phyloP scores from a whole-genome alignment of 1,284 basidiomycete genomes.

The Athelia psychrophila region DNA sequence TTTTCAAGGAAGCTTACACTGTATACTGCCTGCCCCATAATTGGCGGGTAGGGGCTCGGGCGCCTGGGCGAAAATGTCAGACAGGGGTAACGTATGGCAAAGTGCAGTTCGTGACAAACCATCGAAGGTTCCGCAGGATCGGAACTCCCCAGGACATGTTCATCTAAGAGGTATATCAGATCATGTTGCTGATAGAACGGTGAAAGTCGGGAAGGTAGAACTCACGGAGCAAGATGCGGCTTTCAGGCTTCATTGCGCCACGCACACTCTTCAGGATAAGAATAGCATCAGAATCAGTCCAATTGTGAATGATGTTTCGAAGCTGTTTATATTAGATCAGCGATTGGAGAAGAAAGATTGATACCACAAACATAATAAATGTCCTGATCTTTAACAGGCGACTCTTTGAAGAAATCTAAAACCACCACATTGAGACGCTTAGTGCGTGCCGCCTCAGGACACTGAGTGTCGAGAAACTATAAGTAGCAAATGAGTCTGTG shows the following conservation, averaged over 20 bases:
- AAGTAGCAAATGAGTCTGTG: too few relatives aligned
- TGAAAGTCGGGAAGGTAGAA: too few relatives aligned
- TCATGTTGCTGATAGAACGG: too few relatives aligned
- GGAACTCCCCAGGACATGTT: too few relatives aligned
- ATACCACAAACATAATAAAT: background rate
- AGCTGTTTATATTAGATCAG: background rate
- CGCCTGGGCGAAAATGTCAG: constrained; percentile 19
- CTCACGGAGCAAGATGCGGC: background rate
- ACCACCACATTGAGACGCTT: background rate
- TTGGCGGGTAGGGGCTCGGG: constrained; percentile 34
- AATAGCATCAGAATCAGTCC: background rate
- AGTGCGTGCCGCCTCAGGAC: background rate
- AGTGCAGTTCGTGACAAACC: too few relatives aligned
- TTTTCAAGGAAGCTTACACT: constrained; percentile 5
- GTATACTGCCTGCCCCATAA: constrained; percentile 29
- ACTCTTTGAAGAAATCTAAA: background rate
- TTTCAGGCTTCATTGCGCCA: background rate
- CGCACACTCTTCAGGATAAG: background rate
- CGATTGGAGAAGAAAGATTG: background rate
- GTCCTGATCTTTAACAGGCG: background rate
- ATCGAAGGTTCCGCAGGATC: too few relatives aligned
- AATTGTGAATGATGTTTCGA: background rate
- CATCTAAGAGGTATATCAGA: too few relatives aligned
- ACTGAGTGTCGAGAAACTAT: background rate
- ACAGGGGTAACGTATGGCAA: too few relatives aligned